phyloP scores from a whole-genome alignment of 495 filamentous ascomycete species.

The Neurospora sp. region DNA sequence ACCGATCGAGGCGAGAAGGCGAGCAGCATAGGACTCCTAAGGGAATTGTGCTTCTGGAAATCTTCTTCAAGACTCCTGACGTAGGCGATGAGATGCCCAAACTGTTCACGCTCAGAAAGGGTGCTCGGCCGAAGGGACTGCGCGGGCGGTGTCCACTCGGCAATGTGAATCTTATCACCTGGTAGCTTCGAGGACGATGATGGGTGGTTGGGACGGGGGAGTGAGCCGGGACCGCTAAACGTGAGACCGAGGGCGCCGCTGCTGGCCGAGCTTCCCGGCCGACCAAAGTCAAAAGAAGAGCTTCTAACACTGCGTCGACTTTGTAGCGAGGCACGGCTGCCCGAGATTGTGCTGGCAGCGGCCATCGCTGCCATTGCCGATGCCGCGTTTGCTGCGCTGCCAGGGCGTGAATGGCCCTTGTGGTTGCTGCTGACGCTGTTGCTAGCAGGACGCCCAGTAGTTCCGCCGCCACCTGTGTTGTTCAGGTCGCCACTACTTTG shows the following conservation, averaged over 20 bases:
- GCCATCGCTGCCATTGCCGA: slow-evolving; percentile 4
- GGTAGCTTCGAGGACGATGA: slow-evolving; percentile 46
- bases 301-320: slow-evolving; percentile 32
- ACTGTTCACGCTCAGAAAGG: slow-evolving; percentile 69
- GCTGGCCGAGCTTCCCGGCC: slow-evolving; percentile 42
- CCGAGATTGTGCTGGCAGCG: background rate
- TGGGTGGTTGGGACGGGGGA: background rate
- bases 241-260: slow-evolving; percentile 52
- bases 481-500: slow-evolving; percentile 22
- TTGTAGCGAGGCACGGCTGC: slow-evolving; percentile 30
- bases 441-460: slow-evolving; percentile 13
- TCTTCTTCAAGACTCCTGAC: slow-evolving; percentile 83
- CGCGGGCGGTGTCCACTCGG: slow-evolving; percentile 87
- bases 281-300: slow-evolving; percentile 31
- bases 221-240: slow-evolving; percentile 25
- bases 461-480: slow-evolving; percentile 34
- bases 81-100: slow-evolving; percentile 63
- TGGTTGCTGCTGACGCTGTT: slow-evolving; percentile 12
- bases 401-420: slow-evolving; percentile 30
- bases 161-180: slow-evolving; percentile 75
- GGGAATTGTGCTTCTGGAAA: slow-evolving; percentile 73
- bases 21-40: slow-evolving; percentile 72
- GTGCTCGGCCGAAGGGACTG: slow-evolving; percentile 80
- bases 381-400: slow-evolving; percentile 26
- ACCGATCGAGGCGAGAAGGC: slow-evolving; percentile 82